Percentiles rank a stretch among this genome's conserved stretches.
phyloP scores from a whole-genome alignment of 129 eudicot species.

The Escallonia herrerae region DNA sequence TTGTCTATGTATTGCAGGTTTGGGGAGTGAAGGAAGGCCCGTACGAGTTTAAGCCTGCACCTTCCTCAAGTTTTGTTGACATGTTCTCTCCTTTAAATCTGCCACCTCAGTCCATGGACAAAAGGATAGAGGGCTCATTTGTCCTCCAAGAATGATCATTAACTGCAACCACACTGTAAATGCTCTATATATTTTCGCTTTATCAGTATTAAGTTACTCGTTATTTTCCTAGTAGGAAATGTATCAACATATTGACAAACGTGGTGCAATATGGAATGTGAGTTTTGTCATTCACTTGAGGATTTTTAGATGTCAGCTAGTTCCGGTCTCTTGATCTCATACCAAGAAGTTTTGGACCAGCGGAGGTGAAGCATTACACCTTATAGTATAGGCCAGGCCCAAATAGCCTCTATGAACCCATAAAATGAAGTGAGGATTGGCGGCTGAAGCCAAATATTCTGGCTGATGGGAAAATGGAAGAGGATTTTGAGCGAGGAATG shows the following conservation, averaged over 20 bases:
- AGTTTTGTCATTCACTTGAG: background rate
- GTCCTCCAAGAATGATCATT: slow-evolving; percentile 62
- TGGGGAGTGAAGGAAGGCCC: slow-evolving; percentile 98
- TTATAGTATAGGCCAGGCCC: too few species aligned
- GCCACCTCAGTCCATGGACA: slow-evolving; percentile 54
- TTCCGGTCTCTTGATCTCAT: too few species aligned
- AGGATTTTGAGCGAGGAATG: too few species aligned
- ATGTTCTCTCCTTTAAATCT: slow-evolving; percentile 54
- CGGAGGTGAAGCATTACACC: too few species aligned
- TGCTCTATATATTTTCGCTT: slow-evolving; percentile 3
- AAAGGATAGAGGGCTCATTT: slow-evolving; percentile 80
- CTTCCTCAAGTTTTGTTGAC: slow-evolving; percentile 64
- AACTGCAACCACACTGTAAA: slow-evolving; percentile 27
- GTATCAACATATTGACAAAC: background rate
- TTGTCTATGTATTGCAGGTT: slow-evolving; percentile 39
- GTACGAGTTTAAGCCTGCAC: slow-evolving; percentile 78
- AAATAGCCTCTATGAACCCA: too few species aligned
- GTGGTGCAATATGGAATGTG: background rate
- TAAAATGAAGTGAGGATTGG: too few species aligned
- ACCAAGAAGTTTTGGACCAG: too few species aligned
- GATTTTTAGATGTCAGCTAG: background rate
- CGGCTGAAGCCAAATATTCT: too few species aligned
- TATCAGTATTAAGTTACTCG: background rate
- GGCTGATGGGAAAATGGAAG: too few species aligned
- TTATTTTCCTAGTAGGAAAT: background rate